Evolutionary conservation across 2,329 filamentous ascomycete species (phyloP).

Genomic region (Arthrobotrys sphaeroides): DNA sequence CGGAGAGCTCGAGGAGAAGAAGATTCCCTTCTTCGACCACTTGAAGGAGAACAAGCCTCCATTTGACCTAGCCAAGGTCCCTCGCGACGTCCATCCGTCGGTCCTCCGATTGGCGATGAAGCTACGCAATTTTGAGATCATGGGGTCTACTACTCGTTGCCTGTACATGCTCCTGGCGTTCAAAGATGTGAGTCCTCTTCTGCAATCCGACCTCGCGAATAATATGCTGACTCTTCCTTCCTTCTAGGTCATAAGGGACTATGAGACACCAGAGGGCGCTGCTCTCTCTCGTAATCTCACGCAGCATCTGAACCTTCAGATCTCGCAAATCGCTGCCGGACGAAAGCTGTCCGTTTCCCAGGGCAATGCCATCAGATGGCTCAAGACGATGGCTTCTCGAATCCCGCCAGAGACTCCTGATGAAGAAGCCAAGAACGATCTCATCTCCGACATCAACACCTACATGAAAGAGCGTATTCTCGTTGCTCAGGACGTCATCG

Average conservation of each 20-base stretch:
- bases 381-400: constrained; percentile 91
- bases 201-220: not conserved
- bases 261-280: constrained; percentile 83
- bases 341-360: constrained; percentile 96
- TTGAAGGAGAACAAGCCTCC: constrained; percentile 66
- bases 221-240: not conserved
- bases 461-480: constrained; percentile 92
- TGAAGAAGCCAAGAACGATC: constrained; percentile 78
- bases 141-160: constrained; percentile 86
- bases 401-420: constrained; percentile 88
- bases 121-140: constrained; percentile 86
- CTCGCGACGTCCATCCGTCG: constrained; percentile 84
- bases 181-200: constrained; percentile 72
- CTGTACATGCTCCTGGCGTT: constrained; percentile 89
- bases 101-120: constrained; percentile 87
- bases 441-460: constrained; percentile 82
- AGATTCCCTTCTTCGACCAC: constrained; percentile 57
- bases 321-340: constrained; percentile 91
- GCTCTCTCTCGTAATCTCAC: constrained; percentile 91
- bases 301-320: constrained; percentile 91
- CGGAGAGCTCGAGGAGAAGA: constrained; percentile 20
- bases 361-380: constrained; percentile 93
- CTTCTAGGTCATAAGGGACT: constrained; percentile 83
- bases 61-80: constrained; percentile 72
- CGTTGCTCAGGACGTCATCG: constrained; percentile 85